A percentile compares a stretch with the other conserved stretches of the same genome.
phyloP scores from a whole-genome alignment of 1,139 yeast species.

The Saccharomyces hybrid region DNA sequence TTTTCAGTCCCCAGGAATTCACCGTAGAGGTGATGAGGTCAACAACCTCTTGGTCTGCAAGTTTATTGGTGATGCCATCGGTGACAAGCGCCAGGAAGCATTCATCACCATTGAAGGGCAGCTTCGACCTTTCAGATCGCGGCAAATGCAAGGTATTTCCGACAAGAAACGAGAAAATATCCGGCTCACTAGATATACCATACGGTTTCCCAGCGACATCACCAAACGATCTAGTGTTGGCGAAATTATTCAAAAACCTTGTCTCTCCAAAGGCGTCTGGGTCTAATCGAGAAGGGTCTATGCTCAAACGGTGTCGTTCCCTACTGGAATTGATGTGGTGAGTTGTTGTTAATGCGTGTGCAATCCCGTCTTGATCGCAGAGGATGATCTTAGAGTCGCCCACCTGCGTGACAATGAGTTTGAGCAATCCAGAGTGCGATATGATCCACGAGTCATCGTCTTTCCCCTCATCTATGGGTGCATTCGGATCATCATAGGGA shows the following conservation, averaged over 20 bases:
- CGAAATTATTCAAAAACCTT: conserved; percentile 65
- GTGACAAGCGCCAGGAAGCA: conserved; percentile 68
- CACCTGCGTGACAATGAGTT: conserved; percentile 77
- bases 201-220: conserved; percentile 70
- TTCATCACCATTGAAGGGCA: conserved; percentile 67
- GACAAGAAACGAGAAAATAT: conserved; percentile 49
- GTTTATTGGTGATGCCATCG: conserved; percentile 78
- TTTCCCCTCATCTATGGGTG: conserved; percentile 33
- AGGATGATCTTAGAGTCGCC: conserved; percentile 90
- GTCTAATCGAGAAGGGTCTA: conserved; percentile 30
- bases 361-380: conserved; percentile 68
- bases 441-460: conserved; percentile 47
- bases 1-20: conserved; percentile 54
- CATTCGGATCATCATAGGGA: conserved; percentile 18
- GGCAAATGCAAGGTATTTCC: conserved; percentile 31
- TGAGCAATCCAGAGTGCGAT: conserved; percentile 59
- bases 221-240: conserved; percentile 92
- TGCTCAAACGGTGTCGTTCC: conserved; percentile 65
- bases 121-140: conserved; percentile 29
- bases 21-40: conserved; percentile 74
- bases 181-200: conserved; percentile 93
- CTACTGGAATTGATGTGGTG: conserved; percentile 85
- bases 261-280: conserved; percentile 93
- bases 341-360: conserved; percentile 66
- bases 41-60: conserved; percentile 85